Conservation (phyloP, 495 filamentous ascomycete genomes). For the Cercophora samala region DNA sequence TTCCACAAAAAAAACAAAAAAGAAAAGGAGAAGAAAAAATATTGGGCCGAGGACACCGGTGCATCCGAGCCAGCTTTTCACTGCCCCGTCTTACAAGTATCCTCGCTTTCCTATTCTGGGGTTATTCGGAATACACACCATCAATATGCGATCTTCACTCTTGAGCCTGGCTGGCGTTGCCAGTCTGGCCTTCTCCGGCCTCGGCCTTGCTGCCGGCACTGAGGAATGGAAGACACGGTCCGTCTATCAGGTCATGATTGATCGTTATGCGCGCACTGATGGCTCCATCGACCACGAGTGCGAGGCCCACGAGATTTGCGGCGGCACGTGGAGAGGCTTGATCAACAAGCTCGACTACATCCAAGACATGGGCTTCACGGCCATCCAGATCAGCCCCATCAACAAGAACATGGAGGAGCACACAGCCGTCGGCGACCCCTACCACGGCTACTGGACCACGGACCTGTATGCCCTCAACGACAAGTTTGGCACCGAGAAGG, state of each 20-base stretch:
- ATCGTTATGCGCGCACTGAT: conserved; percentile 67
- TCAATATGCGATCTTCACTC: conserved; percentile 27
- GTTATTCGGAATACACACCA: conserved; percentile 5
- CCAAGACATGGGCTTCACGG: conserved; percentile 69
- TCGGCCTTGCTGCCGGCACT: conserved; percentile 25
- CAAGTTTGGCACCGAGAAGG: conserved; percentile 61
- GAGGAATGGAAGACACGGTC: conserved; percentile 60
- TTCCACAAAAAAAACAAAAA: conserved; percentile 1
- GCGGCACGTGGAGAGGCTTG: conserved; percentile 60
- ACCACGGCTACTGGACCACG: conserved; percentile 75
- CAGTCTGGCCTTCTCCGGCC: conserved; percentile 28
- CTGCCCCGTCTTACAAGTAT: conserved; percentile 12
- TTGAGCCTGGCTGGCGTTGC: conserved; percentile 24
- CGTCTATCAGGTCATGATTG: conserved; percentile 74
- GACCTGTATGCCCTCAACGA: conserved; percentile 62
- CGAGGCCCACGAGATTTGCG: conserved; percentile 62
- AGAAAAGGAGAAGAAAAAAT: conserved; percentile 5
- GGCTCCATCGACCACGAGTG: conserved; percentile 57
- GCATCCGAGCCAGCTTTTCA: conserved; percentile 9
- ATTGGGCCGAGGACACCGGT: conserved; percentile 13
- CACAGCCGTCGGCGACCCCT: conserved; percentile 53
- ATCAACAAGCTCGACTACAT: conserved; percentile 37
- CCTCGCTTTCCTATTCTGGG: background rate
- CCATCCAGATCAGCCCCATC: conserved; percentile 79
- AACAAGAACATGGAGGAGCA: conserved; percentile 56